Base-by-base conservation (phyloP, 2,329 filamentous ascomycete species). In the Sordariomycetes sp. region DNA sequence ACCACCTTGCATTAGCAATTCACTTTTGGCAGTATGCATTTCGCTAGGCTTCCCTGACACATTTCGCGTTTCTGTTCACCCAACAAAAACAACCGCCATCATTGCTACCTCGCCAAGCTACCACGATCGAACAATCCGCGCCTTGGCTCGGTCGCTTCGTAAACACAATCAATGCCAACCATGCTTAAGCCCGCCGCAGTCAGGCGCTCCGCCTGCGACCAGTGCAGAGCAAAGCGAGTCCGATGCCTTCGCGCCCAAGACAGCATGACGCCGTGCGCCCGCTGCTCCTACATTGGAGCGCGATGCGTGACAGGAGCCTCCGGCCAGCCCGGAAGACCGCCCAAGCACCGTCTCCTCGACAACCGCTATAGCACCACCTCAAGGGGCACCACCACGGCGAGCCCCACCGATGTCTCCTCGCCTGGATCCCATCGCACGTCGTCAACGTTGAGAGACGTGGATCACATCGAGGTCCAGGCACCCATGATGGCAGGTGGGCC, bases 191-290 rank as follows among this genome's bases (percentile, higher is more conserved):
- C 28, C 28, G 28, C 28, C 28, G 35, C 61, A 55, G 59, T 60
- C 60, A 62, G 57, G 62, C 62, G 63, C 48, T 63, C 63, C 24
- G 63, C 63, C 58, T 64, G 63, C 60, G 63, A 64, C 59, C 61
- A 60, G 59, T 64, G 63, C 59, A 63, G 63, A 59, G 62, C 62
- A 12, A 64, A 63, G 59, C 59, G 63, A 61, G 62, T 64, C 18
- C 63, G 62, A 46, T 64, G 63, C 59, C 62, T 62, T 50, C 63
- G 63, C 34, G 54, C 58, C 43, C 12, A 62, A 57, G 53, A 62
- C 59, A 62, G 60, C 60, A 60, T 40, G 46, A 59, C 59, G 32
- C 58, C 58, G 20, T 64, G 63, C 54, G 62, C 63, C 53, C 63
- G 63, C 57, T 63, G 63, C 61, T 22, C 20, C 60, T 46, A 60